Base-by-base conservation (phyloP, 495 filamentous ascomycete species). In the Neurospora tetraspora region DNA sequence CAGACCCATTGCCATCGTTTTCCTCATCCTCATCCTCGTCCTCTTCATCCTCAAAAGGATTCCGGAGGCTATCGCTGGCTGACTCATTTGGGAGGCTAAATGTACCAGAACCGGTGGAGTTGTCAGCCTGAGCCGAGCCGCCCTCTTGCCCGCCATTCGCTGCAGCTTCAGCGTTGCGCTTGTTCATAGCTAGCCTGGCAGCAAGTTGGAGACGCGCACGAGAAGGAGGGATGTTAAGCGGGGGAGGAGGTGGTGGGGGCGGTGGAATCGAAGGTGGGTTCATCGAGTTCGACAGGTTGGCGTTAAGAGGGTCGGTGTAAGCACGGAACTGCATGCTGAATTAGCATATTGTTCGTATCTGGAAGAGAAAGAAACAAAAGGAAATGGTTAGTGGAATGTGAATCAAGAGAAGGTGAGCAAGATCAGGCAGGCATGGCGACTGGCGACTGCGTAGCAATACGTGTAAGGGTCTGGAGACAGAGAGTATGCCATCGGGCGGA, bases 151-250 rank as follows among this genome's bases (percentile, higher is more conserved):
- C 77, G 31, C 80, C 78, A 71, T 80, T 81, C 3, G 81, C 73
- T 0, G 81, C 79, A 8, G 80, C 76, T 12, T 81, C 79, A 11
- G 85, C 85, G 76, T 89, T 90, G 74, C 91, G 89, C 75, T 91
- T 91, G 74, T 94, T 92, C 76, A 91, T 86, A 16, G 94, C 94
- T 2, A 97, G 88, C 27, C 93, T 89, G 38, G 90, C 91, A 38
- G 93, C 93, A 20, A 97, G 86, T 80, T 96, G 94, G 23, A 93
- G 87, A 20, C 94, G 89, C 23, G 94, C 94, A n/a, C 94, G 88
- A 3, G 93, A 94, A 3, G 94, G 94, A 11, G 91, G 91, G 31
- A 94, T 88, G 77, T 94, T 93, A 42, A 92, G 85, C 6, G 91
- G 90, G 5, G 91, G 88, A 2, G 90, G 90, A 1, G 88, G 85